Evolutionary conservation across 1,284 basidiomycete species (phyloP), one percentile per base, ranked within the genome.

Genomic region (Melampsora americana): DNA sequence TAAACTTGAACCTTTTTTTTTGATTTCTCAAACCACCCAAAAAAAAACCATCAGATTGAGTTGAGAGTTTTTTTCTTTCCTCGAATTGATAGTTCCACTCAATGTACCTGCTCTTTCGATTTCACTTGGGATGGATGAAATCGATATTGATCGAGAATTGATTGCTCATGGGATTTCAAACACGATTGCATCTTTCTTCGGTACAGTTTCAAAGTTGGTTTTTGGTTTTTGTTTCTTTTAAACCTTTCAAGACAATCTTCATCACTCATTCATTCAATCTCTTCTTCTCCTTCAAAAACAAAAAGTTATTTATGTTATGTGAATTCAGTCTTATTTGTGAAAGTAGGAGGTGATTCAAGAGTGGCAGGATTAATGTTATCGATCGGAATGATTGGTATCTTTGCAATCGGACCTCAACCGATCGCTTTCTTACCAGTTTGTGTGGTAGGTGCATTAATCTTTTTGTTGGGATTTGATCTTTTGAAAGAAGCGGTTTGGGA

Each of bases 401-500:
- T 98, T 79, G 84, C 93, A 50, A 85, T 93, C 26, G 95, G 95
- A 0, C 92, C 92, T 0, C 88, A 87, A 1, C 90, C 92, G 0
- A 95, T 96, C 78, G 90, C 91, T 12, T 94, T 87, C 80, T 90
- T 97, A 68, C 94, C 84, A 1, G 81, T 85, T 46, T 82, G 82
- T 79, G 83, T 84, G 23, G 84, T 85, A 20, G 91, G 91, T 0
- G 90, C 95, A 1, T 86, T 99, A 77, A 98, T 99, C 80, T 95
- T 94, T 79, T 93, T 97, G 12, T 87, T 99, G 30, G 95, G 95
- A 0, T 88, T 98, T 77, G 95, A 99, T 80, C 87, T 99, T 39
- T 89, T 92, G 42, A 95, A 95, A 81, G 95, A 73, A 82, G 94
- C 95, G 0, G 83, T 98, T 4, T 98, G 94, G 93, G 95, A 99